Base-by-base conservation (phyloP, 345 rosid genomes). In the Stellera chamaejasme region DNA sequence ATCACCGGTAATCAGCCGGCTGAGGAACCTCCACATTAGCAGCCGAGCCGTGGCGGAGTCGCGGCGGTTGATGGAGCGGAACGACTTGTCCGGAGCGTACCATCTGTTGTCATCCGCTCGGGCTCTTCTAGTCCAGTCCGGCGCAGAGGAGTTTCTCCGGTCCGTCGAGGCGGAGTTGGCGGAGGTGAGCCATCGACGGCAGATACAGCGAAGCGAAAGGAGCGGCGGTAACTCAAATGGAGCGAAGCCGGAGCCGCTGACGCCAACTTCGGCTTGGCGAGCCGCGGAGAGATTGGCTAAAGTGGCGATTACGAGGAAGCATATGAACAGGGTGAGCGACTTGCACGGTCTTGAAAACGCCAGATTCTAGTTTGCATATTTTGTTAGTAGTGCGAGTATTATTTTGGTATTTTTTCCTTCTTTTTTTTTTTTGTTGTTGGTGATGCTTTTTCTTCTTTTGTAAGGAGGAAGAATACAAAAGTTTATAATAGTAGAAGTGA, bases 321-420 rank as follows among this genome's bases (percentile, higher is more conserved):
- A 88, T 52, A 73, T 90, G 96, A 90, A 90, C 60, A 78, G 93
- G 67, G 94, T 90, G 56, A 82, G 97, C 64, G 97, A 90, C 61
- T 75, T 90, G 79, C 97, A 90, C 78, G 97, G 97, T 56, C 87
- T 90, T 65, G 97, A 90, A 61, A 78, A 90, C 52, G 97, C 97
- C 26, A 82, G 97, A 79, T 90, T 90, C 72, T 86, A 80, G 71
- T 68, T 55, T 25, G 6, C 45, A 10, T 56, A 32, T 3, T 32
- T 3, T 32, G 39, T 65, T 50, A 58, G n/a, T 6, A 5, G 1
- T 19, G 0, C 1, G 23, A 19, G 23, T 19, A 27, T 1, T 45
- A 11, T 51, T 10, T 42, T 15, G 3, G 0, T 2, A 11, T 43
- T 56, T 59, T 2, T 28, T 16, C 47, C 13, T 7, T 2, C 1